Conservation (phyloP, 441 rosid genomes). For the Populus hybrid region DNA sequence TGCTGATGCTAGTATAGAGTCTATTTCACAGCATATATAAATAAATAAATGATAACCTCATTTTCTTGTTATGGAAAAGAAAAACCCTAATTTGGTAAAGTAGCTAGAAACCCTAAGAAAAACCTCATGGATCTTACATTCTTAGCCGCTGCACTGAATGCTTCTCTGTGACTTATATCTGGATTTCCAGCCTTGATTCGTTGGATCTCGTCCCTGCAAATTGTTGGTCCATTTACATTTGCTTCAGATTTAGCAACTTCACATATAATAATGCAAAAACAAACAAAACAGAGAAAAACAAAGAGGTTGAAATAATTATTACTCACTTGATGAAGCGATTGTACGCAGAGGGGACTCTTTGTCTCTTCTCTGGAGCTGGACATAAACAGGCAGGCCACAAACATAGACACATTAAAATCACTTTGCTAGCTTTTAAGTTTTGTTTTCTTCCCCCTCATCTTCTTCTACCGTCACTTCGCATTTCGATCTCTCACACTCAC, state of each 20-base stretch:
- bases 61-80: neutral
- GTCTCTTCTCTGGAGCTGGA: conserved; percentile 97
- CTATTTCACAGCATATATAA: no score
- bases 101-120: conserved; percentile 16
- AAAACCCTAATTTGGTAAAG: conserved; percentile 40
- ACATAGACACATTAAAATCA: conserved; percentile 22
- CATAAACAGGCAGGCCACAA: conserved; percentile 17
- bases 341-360: conserved; percentile 94
- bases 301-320: conserved; percentile 4
- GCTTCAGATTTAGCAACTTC: conserved; percentile 11
- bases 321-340: conserved; percentile 93
- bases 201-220: conserved; percentile 92
- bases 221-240: conserved; percentile 12
- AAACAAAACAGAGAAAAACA: neutral
- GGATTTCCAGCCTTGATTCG: conserved; percentile 98
- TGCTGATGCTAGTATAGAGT: neutral
- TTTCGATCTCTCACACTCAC: conserved; percentile 13
- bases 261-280: neutral
- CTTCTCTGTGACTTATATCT: conserved; percentile 98
- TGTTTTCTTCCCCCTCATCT: neutral
- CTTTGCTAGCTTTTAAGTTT: conserved; percentile 14
- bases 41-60: neutral
- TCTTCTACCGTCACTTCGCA: conserved; percentile 33
- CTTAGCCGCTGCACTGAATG: conserved; percentile 98
- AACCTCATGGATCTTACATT: conserved; percentile 50